phyloP scores from a whole-genome alignment of 2,329 filamentous ascomycete genomes.

The Pseudocercospora cruenta region DNA sequence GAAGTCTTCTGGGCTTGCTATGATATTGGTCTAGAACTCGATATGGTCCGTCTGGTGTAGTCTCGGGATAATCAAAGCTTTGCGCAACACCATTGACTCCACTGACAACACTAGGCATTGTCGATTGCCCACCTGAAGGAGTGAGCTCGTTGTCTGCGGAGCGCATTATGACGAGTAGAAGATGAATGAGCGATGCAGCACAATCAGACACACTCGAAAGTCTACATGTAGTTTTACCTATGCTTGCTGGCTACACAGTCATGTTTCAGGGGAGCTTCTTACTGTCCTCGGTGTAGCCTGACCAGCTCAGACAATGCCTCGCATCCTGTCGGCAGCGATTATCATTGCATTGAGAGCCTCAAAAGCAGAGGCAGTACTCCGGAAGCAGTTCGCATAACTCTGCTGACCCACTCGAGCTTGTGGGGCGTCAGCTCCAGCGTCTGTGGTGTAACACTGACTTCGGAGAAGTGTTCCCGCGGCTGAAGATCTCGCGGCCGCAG shows the following conservation, averaged over 20 bases:
- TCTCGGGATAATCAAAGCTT: conserved; percentile 19
- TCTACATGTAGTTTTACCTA: background rate
- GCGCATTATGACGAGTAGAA: background rate
- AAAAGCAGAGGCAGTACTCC: conserved; percentile 10
- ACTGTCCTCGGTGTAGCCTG: conserved; percentile 9
- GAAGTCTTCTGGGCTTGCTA: conserved; percentile 3
- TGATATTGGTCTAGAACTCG: conserved; percentile 23
- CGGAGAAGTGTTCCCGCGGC: conserved; percentile 6
- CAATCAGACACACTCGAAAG: background rate
- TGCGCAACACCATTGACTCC: conserved; percentile 21
- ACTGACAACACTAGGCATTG: conserved; percentile 21
- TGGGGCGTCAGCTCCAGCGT: background rate
- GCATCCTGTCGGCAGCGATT: conserved; percentile 6
- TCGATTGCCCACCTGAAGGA: conserved; percentile 14
- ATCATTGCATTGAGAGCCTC: conserved; percentile 5
- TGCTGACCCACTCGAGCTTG: conserved; percentile 1
- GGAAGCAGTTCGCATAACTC: background rate
- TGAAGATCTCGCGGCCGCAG: background rate
- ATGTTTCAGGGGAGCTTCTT: background rate
- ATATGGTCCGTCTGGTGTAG: conserved; percentile 17
- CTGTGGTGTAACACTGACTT: conserved; percentile 4
- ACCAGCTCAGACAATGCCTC: background rate
- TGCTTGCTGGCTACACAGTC: background rate
- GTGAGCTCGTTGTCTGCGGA: background rate
- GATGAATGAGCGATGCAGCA: background rate